Evolutionary conservation across 2,329 filamentous ascomycete genomes (phyloP), one percentile per base, ranked within the genome.

Genomic region (Oidium heveae): DNA sequence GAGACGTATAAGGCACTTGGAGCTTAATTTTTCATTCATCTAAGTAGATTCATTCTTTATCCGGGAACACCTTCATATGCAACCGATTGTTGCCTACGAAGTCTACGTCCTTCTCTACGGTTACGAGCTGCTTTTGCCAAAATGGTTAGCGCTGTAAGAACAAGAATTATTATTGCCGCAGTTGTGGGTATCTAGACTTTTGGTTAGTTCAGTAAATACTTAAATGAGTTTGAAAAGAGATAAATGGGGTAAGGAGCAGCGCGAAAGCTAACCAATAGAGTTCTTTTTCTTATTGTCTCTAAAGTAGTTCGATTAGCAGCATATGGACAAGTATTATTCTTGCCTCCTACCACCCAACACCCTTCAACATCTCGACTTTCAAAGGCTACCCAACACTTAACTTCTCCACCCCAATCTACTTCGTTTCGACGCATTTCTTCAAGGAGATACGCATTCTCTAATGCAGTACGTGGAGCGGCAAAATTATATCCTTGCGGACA

Each of bases 21-120:
- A 32, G 28, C 9, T 32, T 32, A 8, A 8, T 32, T 8, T 8
- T 32, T 32, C 7, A 32, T 8, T 32, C 3, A 32, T 5, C 28
- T 8, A 4, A 32, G 28, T 1, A 32, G 7, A 47, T 28, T 47
- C n/a, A 15, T 47, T 13, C 1, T 34, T 51, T 24, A 63, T 15
- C 47, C 47, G n/a, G 79, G 79, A 53, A 84, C 77, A 16, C 80
- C 80, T 63, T 83, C 80, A 67, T 83, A 82, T 60, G 81, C 76
- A 73, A 76, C 79, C 1, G 76, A 76, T 57, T 69, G 69, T 20
- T 67, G 65, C 60, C 73, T 71, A 61, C 70, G 71, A 51, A 69
- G 72, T 59, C 73, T 70, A 60, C 70, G 71, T 49, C 70, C 73
- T 59, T 72, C 73, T 44, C 70, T 69, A 56, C 77, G 65, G 63